phyloP scores from a whole-genome alignment of 345 rosid genomes.

The Toxicodendron radicans region DNA sequence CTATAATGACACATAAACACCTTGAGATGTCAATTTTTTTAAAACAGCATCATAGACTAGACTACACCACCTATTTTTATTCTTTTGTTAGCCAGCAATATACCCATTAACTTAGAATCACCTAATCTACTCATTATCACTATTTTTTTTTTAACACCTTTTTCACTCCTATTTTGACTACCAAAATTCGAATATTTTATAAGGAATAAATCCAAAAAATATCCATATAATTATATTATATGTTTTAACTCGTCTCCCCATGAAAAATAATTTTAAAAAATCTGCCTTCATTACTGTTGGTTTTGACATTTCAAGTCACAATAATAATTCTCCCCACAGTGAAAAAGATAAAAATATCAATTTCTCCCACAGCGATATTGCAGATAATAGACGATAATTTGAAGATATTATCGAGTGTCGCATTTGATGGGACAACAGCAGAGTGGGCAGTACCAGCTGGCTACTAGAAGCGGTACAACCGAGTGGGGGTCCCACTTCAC shows the following conservation, averaged over 20 bases:
- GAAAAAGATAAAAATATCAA: background rate
- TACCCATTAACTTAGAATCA: slow-evolving; percentile 7
- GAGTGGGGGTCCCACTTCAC: slow-evolving; percentile 42
- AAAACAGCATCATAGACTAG: background rate
- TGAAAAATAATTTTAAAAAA: no score
- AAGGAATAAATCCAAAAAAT: background rate
- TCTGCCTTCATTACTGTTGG: no score
- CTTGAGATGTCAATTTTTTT: slow-evolving; percentile 23
- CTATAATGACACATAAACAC: background rate
- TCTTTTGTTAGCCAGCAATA: background rate
- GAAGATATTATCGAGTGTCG: slow-evolving; percentile 29
- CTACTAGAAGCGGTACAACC: slow-evolving; percentile 20
- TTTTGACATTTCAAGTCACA: background rate
- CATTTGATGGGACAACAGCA: slow-evolving; percentile 30
- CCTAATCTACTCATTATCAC: slow-evolving; percentile 1
- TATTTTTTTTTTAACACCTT: background rate
- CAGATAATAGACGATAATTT: background rate
- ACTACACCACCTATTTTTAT: background rate
- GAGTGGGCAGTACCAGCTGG: slow-evolving; percentile 37
- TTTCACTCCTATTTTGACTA: background rate
- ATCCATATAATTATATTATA: no score
- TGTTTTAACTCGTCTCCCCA: no score
- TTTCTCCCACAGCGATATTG: slow-evolving; percentile 11
- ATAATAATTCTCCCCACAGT: background rate
- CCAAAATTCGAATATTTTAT: background rate